These are phyloP conservation scores for Stephania yunnanensis DNA, from an alignment of 164 flowering plant species.

Conservation along the genomic window DNA sequence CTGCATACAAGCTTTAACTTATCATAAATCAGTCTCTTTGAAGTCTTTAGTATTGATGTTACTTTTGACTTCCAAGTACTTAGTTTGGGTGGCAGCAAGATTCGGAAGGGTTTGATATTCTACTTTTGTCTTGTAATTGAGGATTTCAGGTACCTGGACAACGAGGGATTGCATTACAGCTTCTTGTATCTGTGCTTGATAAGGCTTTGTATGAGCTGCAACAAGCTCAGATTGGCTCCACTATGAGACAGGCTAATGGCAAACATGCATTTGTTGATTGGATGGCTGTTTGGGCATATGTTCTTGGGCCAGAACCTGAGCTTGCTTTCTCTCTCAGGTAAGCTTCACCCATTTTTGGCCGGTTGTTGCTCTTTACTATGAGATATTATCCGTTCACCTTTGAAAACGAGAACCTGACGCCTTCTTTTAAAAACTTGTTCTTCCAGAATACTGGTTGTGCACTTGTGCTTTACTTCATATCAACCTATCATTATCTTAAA, in stretches of 20 bases:
- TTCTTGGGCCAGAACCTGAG: conserved; percentile 97
- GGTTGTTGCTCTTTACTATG: neutral
- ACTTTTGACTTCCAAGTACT: neutral
- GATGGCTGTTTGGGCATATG: conserved; percentile 94
- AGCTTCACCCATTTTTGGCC: conserved; percentile 6
- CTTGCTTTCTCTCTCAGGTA: conserved; percentile 82
- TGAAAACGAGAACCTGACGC: too few species aligned
- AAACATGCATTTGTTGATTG: conserved; percentile 45
- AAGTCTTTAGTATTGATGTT: neutral
- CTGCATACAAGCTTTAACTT: neutral
- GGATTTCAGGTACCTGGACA: conserved; percentile 82
- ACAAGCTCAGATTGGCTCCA: conserved; percentile 27
- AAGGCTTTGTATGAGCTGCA: conserved; percentile 44
- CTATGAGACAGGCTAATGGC: conserved; percentile 12
- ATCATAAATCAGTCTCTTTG: neutral
- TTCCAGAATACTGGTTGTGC: too few species aligned
- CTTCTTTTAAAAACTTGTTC: neutral
- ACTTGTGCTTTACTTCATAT: too few species aligned
- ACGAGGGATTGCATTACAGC: conserved; percentile 71
- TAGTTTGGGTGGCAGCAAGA: neutral
- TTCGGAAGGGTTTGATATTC: neutral
- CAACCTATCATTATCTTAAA: too few species aligned
- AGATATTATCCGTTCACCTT: neutral
- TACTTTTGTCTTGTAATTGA: conserved; percentile 12
- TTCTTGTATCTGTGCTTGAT: conserved; percentile 66